Evolutionary conservation across 768 basidiomycete species (phyloP), one percentile per base, ranked within the genome.

Genomic region (Psilocybe cyanescens): DNA sequence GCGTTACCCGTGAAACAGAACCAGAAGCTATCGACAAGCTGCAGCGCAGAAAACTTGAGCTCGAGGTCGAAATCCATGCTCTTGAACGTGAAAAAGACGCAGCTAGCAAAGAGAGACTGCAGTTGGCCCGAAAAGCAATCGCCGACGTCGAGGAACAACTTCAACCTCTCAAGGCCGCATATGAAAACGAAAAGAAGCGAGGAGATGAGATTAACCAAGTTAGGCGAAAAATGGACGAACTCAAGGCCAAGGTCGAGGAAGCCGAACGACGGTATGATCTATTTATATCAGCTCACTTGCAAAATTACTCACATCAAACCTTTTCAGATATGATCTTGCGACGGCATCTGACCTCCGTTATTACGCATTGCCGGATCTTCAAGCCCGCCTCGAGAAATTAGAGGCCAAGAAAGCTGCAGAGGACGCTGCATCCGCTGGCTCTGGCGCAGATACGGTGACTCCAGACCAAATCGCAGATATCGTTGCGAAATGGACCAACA

Each of bases 31-130:
- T 99, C 68, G 97, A 99, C 76, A 89, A 89, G 65, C 82, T 98
- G 16, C 93, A 97, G 70, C 88, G 95, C 17, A 83, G 83, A 55
- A 95, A 92, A 73, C 84, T 98, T 33, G 93, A 97, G 70, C 83
- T 99, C 30, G 92, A 98, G 70, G 89, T 99, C 17, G 97, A 97
- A 71, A 91, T 97, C 19, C 95, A 97, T 71, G 97, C 97, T 8
- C 78, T 98, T 55, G 92, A 95, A 71, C 86, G 95, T 50, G 95
- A 97, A 74, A 96, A 94, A 73, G 95, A 97, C 61, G 72, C 85
- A 4, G 91, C 92, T 4, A 95, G 92, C 68, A 92, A 92, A 74
- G 94, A 95, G 59, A 86, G 94, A 11, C 81, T 97, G 9, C 81
- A 81, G 39, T 65, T 77, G 16, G 94, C 94, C 7, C 86, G 83